Conservation (phyloP, 768 basidiomycete genomes). For the Cytidiella melzeri region DNA sequence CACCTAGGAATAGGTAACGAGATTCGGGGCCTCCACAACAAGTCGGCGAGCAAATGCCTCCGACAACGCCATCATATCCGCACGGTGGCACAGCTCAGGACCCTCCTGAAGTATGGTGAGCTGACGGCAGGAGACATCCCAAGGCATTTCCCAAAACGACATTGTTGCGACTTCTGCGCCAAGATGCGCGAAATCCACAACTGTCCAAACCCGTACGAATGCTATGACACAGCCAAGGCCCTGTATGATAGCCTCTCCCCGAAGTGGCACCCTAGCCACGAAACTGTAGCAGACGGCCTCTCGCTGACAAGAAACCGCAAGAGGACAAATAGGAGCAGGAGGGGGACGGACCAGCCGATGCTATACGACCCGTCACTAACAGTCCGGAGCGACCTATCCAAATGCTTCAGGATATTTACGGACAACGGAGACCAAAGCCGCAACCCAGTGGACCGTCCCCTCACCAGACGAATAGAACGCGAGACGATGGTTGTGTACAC, state of each 20-base stretch:
- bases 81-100: not conserved
- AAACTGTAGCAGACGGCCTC: not conserved
- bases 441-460: not conserved
- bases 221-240: not conserved
- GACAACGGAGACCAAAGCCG: not conserved
- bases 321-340: not conserved
- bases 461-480: not conserved
- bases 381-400: not conserved
- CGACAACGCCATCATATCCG: not conserved
- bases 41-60: constrained; percentile 3
- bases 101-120: not conserved
- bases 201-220: not conserved
- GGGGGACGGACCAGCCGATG: not conserved
- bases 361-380: not conserved
- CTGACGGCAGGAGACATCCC: not conserved
- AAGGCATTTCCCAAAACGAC: not conserved
- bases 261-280: not conserved
- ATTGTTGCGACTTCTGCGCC: not conserved
- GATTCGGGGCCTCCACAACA: not conserved
- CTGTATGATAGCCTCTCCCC: not conserved
- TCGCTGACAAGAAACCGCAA: not conserved
- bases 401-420: not conserved
- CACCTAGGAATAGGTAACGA: constrained; percentile 6
- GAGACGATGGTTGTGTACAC: constrained; percentile 17
- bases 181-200: not conserved